phyloP scores from a whole-genome alignment of 2,329 filamentous ascomycete genomes.

The Shiraia bambusicola region DNA sequence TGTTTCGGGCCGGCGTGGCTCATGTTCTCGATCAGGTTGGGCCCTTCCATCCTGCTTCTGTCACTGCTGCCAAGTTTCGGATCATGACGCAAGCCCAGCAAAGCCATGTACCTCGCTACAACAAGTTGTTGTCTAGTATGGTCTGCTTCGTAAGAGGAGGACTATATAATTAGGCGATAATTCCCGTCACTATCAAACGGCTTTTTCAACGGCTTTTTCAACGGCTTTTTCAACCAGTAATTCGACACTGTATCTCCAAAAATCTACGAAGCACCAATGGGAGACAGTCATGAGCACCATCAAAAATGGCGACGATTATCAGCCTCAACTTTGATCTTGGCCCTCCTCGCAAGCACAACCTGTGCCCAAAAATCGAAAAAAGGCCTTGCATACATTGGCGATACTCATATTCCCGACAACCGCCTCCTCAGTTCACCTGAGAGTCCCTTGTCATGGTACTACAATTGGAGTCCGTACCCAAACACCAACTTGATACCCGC shows the following conservation, averaged over 20 bases:
- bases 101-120: slow-evolving; percentile 25
- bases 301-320: slow-evolving; percentile 4
- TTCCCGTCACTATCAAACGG: slow-evolving; percentile 5
- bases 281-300: slow-evolving; percentile 1
- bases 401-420: slow-evolving; percentile 58
- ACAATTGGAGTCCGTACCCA: slow-evolving; percentile 67
- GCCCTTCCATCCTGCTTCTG: slow-evolving; percentile 10
- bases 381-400: slow-evolving; percentile 70
- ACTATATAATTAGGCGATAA: too few relatives aligned
- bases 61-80: slow-evolving; percentile 30
- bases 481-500: slow-evolving; percentile 55
- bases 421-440: slow-evolving; percentile 63
- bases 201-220: neutral
- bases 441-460: slow-evolving; percentile 76
- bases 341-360: slow-evolving; percentile 9
- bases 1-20: neutral
- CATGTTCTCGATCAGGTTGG: slow-evolving; percentile 9
- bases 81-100: slow-evolving; percentile 39
- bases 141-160: too few relatives aligned
- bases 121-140: slow-evolving; percentile 3
- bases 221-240: too few relatives aligned
- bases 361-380: slow-evolving; percentile 60
- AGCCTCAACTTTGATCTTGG: slow-evolving; percentile 3
- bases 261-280: neutral
- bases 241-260: neutral